Conservation (phyloP, 1,284 basidiomycete genomes). For the Uromyces viciae-fabae region DNA sequence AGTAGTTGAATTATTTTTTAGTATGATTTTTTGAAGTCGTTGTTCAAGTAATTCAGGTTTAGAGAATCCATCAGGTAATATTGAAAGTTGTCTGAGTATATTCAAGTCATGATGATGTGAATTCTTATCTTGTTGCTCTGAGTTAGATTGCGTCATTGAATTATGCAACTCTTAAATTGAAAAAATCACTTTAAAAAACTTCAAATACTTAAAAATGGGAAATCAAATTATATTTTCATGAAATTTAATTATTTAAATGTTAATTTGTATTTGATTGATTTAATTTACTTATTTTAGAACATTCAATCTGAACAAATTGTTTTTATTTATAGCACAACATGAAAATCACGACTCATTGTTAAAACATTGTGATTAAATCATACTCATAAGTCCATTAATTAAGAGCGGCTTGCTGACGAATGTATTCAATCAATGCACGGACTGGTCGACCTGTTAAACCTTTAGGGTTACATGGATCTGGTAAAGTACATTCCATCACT, state of each 20-base stretch:
- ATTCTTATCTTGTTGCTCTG: neutral
- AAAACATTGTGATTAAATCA: too few relatives aligned
- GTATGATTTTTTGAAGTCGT: neutral
- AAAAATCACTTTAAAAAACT: too few relatives aligned
- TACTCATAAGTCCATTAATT: neutral
- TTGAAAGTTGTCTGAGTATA: constrained; percentile 1
- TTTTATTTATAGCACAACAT: too few relatives aligned
- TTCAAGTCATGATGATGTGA: neutral
- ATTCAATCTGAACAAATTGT: too few relatives aligned
- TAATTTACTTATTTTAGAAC: too few relatives aligned
- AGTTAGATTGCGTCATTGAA: too few relatives aligned
- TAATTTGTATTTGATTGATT: too few relatives aligned
- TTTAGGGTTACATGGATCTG: constrained; percentile 31
- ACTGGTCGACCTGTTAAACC: constrained; percentile 36
- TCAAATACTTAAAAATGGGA: too few relatives aligned
- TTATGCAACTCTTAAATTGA: too few relatives aligned
- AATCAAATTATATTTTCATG: too few relatives aligned
- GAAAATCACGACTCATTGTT: too few relatives aligned
- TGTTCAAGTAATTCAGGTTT: neutral
- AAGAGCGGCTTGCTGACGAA: constrained; percentile 27
- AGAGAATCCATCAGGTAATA: constrained; percentile 6
- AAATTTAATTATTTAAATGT: too few relatives aligned
- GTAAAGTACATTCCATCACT: constrained; percentile 39
- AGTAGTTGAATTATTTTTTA: neutral
- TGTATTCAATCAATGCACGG: constrained; percentile 41